Conservation (phyloP, 208 protist species). For the Trypanosoma caninum region DNA sequence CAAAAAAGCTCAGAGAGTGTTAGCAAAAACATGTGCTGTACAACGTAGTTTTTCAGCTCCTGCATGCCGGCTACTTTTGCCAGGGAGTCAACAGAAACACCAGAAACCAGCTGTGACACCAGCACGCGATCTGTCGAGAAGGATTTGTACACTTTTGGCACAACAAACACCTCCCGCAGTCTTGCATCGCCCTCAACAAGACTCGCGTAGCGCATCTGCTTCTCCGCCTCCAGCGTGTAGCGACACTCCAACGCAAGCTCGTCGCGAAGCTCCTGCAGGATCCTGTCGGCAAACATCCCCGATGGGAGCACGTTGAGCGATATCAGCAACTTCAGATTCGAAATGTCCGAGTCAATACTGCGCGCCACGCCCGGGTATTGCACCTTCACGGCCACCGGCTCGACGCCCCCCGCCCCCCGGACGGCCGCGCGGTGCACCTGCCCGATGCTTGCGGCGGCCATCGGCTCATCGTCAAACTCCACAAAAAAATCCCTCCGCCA, state of each 20-base stretch:
- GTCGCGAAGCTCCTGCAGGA: slow-evolving; percentile 66
- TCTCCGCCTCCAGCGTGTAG: slow-evolving; percentile 64
- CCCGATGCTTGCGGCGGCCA: slow-evolving; percentile 96
- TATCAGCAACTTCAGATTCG: slow-evolving; percentile 87
- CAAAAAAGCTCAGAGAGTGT: slow-evolving; percentile 93
- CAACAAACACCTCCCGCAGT: slow-evolving; percentile 58
- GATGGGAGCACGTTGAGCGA: slow-evolving; percentile 63
- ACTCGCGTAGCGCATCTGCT: slow-evolving; percentile 54
- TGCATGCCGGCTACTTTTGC: slow-evolving; percentile 43
- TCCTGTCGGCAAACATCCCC: slow-evolving; percentile 83
- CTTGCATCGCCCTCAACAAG: slow-evolving; percentile 34
- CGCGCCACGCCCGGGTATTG: slow-evolving; percentile 82
- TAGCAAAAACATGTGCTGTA: slow-evolving; percentile 72
- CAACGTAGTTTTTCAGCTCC: slow-evolving; percentile 73
- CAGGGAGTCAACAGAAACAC: slow-evolving; percentile 61
- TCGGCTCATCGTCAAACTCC: slow-evolving; percentile 85
- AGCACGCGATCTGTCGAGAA: slow-evolving; percentile 64
- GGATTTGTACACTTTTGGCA: slow-evolving; percentile 55
- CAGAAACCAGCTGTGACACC: slow-evolving; percentile 61
- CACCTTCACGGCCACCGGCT: slow-evolving; percentile 92
- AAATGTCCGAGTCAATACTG: slow-evolving; percentile 87
- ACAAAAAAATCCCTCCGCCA: slow-evolving; percentile 60
- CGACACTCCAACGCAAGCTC: slow-evolving; percentile 68
- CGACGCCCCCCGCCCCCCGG: slow-evolving; percentile 39
- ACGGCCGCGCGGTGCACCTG: slow-evolving; percentile 89